Conservation (phyloP, 768 basidiomycete genomes). For the Tylopilus sp. region DNA sequence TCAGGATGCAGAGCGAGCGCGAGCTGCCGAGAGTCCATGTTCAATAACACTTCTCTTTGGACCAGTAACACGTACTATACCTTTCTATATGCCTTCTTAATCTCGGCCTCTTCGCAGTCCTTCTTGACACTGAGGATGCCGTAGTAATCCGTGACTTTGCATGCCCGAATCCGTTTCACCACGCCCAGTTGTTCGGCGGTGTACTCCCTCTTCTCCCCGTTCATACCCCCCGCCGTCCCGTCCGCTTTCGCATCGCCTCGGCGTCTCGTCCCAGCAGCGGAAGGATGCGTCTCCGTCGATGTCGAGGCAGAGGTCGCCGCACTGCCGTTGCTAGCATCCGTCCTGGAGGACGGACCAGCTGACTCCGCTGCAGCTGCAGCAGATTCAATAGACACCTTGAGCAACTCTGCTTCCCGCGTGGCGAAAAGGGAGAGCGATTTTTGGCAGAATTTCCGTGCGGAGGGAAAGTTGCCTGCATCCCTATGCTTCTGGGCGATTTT, state of each 20-base stretch:
- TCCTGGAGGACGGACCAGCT: conserved; percentile 39
- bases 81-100: conserved; percentile 97
- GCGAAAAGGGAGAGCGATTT: conserved; percentile 83
- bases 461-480: conserved; percentile 64
- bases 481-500: conserved; percentile 74
- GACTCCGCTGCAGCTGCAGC: conserved; percentile 38
- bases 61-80: conserved; percentile 58
- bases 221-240: conserved; percentile 60
- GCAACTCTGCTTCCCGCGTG: conserved; percentile 67
- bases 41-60: conserved; percentile 8
- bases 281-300: conserved; percentile 65
- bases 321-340: conserved; percentile 31
- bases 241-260: conserved; percentile 42
- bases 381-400: conserved; percentile 65
- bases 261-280: conserved; percentile 68
- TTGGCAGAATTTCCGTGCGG: conserved; percentile 84
- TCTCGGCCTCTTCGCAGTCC: conserved; percentile 78
- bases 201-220: conserved; percentile 78
- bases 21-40: conserved; percentile 45
- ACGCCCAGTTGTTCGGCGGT: conserved; percentile 79
- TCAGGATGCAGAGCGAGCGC: conserved; percentile 89
- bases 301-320: conserved; percentile 43
- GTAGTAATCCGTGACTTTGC: conserved; percentile 90
- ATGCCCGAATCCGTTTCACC: conserved; percentile 81
- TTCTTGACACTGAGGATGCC: conserved; percentile 80